Evolutionary conservation across 345 rosid genomes (phyloP).

Genomic region (Mangifera indica): DNA sequence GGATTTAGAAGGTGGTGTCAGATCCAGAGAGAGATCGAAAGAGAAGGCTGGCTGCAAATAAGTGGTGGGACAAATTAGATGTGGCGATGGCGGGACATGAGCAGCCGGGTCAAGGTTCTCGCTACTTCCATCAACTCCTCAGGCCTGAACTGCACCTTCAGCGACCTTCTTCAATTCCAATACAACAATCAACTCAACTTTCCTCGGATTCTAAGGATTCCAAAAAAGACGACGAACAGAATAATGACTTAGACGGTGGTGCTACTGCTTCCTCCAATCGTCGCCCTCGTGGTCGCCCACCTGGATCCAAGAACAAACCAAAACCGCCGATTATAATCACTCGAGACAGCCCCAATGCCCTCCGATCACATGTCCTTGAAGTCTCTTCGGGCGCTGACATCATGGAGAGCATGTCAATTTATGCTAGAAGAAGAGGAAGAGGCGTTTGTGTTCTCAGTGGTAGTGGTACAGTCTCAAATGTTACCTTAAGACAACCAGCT

Average conservation of each 20-base stretch:
- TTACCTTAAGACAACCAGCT: conserved; percentile 63
- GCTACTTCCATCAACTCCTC: conserved; percentile 44
- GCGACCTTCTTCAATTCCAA: conserved; percentile 28
- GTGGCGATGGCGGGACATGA: conserved; percentile 52
- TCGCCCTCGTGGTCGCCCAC: conserved; percentile 81
- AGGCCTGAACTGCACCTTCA: conserved; percentile 53
- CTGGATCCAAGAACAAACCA: conserved; percentile 76
- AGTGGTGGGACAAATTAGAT: conserved; percentile 51
- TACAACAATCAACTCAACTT: conserved; percentile 17
- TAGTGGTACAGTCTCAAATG: conserved; percentile 61
- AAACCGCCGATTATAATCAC: conserved; percentile 74
- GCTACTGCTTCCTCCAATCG: conserved; percentile 33
- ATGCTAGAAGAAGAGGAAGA: conserved; percentile 70
- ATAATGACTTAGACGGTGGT: conserved; percentile 6
- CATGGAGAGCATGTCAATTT: conserved; percentile 51
- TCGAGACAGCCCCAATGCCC: conserved; percentile 73
- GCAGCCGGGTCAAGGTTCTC: conserved; percentile 28
- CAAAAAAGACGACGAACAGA: conserved; percentile 14
- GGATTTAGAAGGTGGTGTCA: not conserved
- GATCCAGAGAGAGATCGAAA: not conserved
- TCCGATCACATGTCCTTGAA: conserved; percentile 74
- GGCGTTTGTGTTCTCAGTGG: conserved; percentile 74
- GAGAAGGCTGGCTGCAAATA: conserved; percentile 36
- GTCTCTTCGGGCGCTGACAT: conserved; percentile 63
- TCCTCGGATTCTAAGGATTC: conserved; percentile 44